Evolutionary conservation across 106 monocot species (phyloP).

Genomic region (Phalaenopsis equestris): DNA sequence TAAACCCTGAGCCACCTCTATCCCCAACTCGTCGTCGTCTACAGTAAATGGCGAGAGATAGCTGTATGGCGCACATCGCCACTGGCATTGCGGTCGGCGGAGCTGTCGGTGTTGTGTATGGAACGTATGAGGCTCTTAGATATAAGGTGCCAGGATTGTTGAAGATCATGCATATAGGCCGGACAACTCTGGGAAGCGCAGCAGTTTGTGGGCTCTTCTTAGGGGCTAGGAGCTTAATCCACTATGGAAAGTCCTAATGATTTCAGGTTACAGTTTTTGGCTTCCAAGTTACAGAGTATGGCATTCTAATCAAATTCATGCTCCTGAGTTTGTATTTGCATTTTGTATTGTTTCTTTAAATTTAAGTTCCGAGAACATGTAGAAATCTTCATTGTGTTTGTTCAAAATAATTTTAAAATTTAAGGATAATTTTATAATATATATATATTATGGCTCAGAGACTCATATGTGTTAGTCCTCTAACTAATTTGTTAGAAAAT

Average conservation of each 20-base stretch:
- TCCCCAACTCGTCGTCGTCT: not conserved
- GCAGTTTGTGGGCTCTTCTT: slow-evolving; percentile 95
- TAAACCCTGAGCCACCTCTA: not conserved
- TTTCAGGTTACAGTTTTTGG: not conserved
- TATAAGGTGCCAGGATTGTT: slow-evolving; percentile 77
- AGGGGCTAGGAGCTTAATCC: slow-evolving; percentile 97
- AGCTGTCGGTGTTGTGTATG: slow-evolving; percentile 52
- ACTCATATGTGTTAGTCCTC: no score
- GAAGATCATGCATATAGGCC: slow-evolving; percentile 91
- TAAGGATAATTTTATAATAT: no score
- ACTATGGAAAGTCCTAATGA: slow-evolving; percentile 92
- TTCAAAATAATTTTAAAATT: no score
- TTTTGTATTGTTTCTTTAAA: no score
- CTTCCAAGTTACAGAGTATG: not conserved
- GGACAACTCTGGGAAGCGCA: slow-evolving; percentile 84
- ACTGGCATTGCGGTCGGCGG: slow-evolving; percentile 78
- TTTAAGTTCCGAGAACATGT: no score
- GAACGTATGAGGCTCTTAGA: no score
- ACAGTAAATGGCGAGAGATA: slow-evolving; percentile 40
- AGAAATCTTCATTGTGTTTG: no score
- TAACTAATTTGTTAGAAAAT: no score
- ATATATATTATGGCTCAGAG: no score
- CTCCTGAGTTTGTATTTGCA: no score
- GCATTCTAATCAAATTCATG: no score
- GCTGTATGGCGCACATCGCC: slow-evolving; percentile 76